Conservation (phyloP, 2,329 filamentous ascomycete genomes). For the Diaporthe velutina region DNA sequence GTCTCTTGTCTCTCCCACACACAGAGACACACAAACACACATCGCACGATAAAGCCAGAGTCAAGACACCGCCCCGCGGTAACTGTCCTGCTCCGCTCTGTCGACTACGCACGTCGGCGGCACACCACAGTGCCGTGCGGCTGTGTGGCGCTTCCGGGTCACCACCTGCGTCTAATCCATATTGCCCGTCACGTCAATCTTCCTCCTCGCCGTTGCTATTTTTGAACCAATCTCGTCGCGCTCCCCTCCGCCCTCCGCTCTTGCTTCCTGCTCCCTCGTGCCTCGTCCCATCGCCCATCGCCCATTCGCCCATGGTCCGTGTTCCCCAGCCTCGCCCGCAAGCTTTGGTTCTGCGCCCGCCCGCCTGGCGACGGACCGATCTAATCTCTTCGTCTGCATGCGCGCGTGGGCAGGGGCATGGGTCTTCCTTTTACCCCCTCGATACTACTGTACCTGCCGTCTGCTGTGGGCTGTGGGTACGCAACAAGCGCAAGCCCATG, state of each 20-base stretch:
- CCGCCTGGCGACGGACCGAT: background rate
- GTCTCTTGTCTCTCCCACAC: too few species aligned
- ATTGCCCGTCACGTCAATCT: background rate
- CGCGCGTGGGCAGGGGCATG: background rate
- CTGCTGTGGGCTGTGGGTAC: slow-evolving; percentile 9
- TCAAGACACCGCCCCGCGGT: slow-evolving; percentile 14
- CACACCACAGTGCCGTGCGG: slow-evolving; percentile 26
- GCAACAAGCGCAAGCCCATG: slow-evolving; percentile 4
- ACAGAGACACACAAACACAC: background rate
- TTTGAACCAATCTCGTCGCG: slow-evolving; percentile 26
- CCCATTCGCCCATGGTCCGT: background rate
- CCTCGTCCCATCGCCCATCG: background rate
- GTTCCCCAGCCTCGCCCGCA: slow-evolving; percentile 16
- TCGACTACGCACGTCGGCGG: slow-evolving; percentile 9
- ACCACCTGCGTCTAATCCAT: slow-evolving; percentile 30
- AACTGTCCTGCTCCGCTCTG: background rate
- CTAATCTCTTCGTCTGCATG: slow-evolving; percentile 2
- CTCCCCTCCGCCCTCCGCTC: slow-evolving; percentile 4
- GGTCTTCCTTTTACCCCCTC: background rate
- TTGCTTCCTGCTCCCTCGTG: background rate
- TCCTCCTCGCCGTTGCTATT: slow-evolving; percentile 29
- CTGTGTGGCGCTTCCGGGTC: slow-evolving; percentile 32
- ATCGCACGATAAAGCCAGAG: background rate
- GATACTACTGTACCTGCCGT: background rate
- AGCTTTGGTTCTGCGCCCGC: slow-evolving; percentile 2